These are phyloP conservation scores for Aspergillus chevalieri DNA, from an alignment of 2,329 filamentous ascomycete species.

Conservation along the genomic window DNA sequence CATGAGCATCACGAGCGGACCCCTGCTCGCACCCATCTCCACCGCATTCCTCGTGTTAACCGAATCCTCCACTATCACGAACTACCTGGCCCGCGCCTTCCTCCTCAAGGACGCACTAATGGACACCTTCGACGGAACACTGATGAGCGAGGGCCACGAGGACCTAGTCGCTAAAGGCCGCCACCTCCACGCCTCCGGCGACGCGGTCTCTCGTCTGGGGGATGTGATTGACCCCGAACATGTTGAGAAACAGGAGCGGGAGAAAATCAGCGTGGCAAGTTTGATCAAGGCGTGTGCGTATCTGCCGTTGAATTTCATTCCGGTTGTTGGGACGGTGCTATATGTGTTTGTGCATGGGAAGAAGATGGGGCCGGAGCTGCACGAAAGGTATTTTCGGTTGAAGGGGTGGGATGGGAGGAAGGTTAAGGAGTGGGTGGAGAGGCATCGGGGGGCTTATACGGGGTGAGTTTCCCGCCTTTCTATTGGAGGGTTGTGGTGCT, in stretches of 20 bases:
- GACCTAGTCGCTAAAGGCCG: conserved; percentile 68
- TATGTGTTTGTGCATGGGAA: conserved; percentile 72
- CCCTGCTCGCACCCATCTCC: conserved; percentile 57
- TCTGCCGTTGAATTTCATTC: conserved; percentile 87
- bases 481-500: conserved; percentile 2
- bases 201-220: conserved; percentile 52
- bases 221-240: conserved; percentile 53
- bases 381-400: conserved; percentile 76
- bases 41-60: conserved; percentile 53
- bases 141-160: conserved; percentile 50
- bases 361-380: conserved; percentile 49
- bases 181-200: conserved; percentile 54
- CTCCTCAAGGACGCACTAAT: conserved; percentile 75
- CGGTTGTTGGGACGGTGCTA: conserved; percentile 73
- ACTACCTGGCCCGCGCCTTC: conserved; percentile 59
- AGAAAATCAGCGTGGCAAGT: conserved; percentile 47
- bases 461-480: conserved; percentile 51
- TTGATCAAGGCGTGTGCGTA: conserved; percentile 77
- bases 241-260: conserved; percentile 17
- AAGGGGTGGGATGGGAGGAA: conserved; percentile 67
- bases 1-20: conserved; percentile 78
- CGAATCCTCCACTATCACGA: conserved; percentile 50
- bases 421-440: conserved; percentile 61
- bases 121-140: conserved; percentile 78
- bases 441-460: conserved; percentile 70